Percentiles rank a stretch among this genome's conserved stretches.
These are phyloP conservation scores for Coemansia sp. DNA, from an alignment of 192 early-diverging fungal species.

Conservation along the genomic window DNA sequence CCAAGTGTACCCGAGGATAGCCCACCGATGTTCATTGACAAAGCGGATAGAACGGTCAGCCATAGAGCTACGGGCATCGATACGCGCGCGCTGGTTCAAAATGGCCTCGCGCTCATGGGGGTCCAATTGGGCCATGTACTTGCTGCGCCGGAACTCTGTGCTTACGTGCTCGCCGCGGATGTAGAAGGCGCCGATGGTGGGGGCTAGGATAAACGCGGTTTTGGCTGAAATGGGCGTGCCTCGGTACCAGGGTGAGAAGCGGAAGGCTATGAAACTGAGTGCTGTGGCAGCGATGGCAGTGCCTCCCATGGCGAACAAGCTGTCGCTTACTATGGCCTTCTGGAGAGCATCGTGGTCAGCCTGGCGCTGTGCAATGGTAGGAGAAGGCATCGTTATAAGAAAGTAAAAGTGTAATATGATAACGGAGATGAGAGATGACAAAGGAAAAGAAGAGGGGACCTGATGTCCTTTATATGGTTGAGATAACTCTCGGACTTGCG, in stretches of 20 bases:
- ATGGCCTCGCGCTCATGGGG: slow-evolving; percentile 28
- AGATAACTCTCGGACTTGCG: neutral
- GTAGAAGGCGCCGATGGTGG: slow-evolving; percentile 50
- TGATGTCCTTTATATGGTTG: neutral
- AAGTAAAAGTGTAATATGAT: neutral
- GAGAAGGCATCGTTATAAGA: slow-evolving; percentile 17
- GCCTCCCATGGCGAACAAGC: slow-evolving; percentile 37
- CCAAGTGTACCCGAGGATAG: slow-evolving; percentile 58
- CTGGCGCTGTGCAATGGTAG: slow-evolving; percentile 20
- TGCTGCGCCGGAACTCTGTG: slow-evolving; percentile 40
- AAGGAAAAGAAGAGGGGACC: neutral
- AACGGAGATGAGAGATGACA: neutral
- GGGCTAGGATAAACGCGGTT: slow-evolving; percentile 49
- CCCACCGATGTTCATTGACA: slow-evolving; percentile 51
- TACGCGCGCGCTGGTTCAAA: slow-evolving; percentile 9
- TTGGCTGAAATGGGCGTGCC: slow-evolving; percentile 48
- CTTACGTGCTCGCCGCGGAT: slow-evolving; percentile 52
- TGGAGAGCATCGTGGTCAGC: slow-evolving; percentile 36
- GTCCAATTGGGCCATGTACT: slow-evolving; percentile 28
- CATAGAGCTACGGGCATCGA: slow-evolving; percentile 10
- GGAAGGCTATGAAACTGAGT: slow-evolving; percentile 33
- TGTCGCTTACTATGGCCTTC: slow-evolving; percentile 37
- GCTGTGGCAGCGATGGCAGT: slow-evolving; percentile 30
- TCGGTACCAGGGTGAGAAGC: slow-evolving; percentile 42
- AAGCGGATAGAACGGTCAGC: slow-evolving; percentile 28